Base-by-base conservation (phyloP, 306 rosid species). In the Echinosophora koreensis region DNA sequence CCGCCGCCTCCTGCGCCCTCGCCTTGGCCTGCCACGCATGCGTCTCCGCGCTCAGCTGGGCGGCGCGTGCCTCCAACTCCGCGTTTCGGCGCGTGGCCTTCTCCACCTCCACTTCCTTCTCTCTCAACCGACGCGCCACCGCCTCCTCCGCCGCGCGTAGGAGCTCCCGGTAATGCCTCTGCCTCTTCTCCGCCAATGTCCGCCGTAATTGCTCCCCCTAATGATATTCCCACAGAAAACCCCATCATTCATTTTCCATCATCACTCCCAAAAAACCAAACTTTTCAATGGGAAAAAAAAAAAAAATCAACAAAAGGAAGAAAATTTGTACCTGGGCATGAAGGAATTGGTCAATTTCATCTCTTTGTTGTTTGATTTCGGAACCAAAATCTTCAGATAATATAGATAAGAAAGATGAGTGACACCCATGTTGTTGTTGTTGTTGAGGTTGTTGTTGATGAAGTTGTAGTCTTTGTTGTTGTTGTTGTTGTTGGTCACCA, bases 11-110 rank as follows among this genome's bases (percentile, higher is more conserved):
- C 12, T 95, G 93, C 0, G 97, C 91, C 64, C 81, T 84, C 3
- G 90, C 97, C 85, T 86, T 92, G 0, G 95, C 97, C 69, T 87
- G 97, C 98, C 98, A 95, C 4, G 85, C 78, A 75, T 89, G 97
- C 34, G 96, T 91, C 66, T 95, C 98, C 61, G 85, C 66, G 71
- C 75, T 79, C 3, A 95, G 89, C 51, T 93, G 93, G 3, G 96
- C 92, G 10, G 93, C 97, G 57, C 97, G 93, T 60, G 96, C 96
- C 35, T 95, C 93, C 15, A 92, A 27, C 80, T 95, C 97, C 4
- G 88, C 86, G 83, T 92, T 89, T 7, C 84, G 82, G 57, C 93
- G 91, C 34, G 88, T 81, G n/a, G 95, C 97, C 10, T 86, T 90
- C 68, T 88, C 91, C 16, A 90, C 83, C 71, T 92, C 97, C 0